Base-by-base conservation (phyloP, 352 stramenopile genomes). In the Phytopythium sindhum region DNA sequence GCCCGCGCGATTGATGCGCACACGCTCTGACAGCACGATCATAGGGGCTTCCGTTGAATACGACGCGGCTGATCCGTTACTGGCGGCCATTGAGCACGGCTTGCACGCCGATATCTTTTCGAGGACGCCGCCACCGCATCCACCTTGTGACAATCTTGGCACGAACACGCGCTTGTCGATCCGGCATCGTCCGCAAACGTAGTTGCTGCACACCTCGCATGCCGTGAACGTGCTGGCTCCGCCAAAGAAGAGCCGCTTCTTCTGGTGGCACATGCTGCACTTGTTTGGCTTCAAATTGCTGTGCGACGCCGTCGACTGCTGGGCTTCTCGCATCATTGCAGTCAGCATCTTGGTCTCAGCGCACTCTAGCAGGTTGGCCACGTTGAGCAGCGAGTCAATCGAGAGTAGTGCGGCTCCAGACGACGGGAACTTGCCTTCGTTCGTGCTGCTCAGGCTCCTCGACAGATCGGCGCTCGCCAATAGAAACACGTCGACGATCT, bases 401-500 rank as follows among this genome's bases (percentile, higher is more conserved):
- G 63, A 65, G 48, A 75, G 57, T 24, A 73, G 53, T n/a, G 70
- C 42, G 15, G 60, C 65, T 4, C 33, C 33, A 10, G 33, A 39
- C 33, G 33, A 39, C 33, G 33, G 10, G 33, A 39, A 39, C 33
- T 39, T 39, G 33, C 33, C 33, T 39, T 10, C 33, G 33, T 11
- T 39, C 6, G 33, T 39, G 33, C 26, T 54, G 53, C 7, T 69
- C 33, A 9, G 62, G 10, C 65, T 65, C 8, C 68, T 61, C 0
- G 66, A 50, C 10, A 74, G 67, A 10, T 75, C 59, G 33, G 78
- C 24, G 17, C 69, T 72, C 19, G 73, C 77, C 31, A 72, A 65
- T 72, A 83, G 75, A 57, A 84, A 88, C 26, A 88, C 73, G 26
- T 85, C 71, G 23, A 88, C 65, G 23, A 80, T 37, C 7, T 73